A percentile compares a stretch with the other conserved stretches of the same genome.
These are phyloP conservation scores for Clitopilus hobsonii DNA, from an alignment of 768 basidiomycete species.

Conservation along the genomic window DNA sequence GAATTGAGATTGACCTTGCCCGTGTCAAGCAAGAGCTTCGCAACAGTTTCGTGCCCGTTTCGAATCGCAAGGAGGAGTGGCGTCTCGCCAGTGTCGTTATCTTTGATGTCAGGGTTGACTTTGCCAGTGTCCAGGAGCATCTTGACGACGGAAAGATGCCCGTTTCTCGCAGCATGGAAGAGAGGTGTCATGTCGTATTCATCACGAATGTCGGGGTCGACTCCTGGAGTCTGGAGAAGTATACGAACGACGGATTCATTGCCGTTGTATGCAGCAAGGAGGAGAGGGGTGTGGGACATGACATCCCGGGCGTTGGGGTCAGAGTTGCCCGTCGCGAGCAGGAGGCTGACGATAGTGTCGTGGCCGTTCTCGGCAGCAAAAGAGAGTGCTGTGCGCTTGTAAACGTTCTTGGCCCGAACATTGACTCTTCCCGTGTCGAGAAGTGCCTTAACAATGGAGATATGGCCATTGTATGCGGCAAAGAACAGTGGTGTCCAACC, in stretches of 20 bases:
- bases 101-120: neutral
- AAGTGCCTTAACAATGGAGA: neutral
- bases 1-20: neutral
- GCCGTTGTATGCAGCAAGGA: neutral
- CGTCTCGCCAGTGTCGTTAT: neutral
- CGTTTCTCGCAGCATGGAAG: neutral
- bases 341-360: neutral
- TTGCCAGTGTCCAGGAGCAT: neutral
- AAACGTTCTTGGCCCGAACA: neutral
- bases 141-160: neutral
- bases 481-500: neutral
- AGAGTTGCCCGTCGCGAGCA: neutral
- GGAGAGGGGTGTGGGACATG: neutral
- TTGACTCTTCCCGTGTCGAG: neutral
- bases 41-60: neutral
- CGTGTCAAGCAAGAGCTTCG: neutral
- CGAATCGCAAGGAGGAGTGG: neutral
- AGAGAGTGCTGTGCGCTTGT: neutral
- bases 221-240: neutral
- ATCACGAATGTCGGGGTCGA: neutral
- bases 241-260: neutral
- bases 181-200: slow-evolving; percentile 1
- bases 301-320: neutral
- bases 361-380: neutral
- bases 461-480: neutral